These are phyloP conservation scores for Hortiboletus campestris DNA, from an alignment of 768 basidiomycete species.

Conservation along the genomic window DNA sequence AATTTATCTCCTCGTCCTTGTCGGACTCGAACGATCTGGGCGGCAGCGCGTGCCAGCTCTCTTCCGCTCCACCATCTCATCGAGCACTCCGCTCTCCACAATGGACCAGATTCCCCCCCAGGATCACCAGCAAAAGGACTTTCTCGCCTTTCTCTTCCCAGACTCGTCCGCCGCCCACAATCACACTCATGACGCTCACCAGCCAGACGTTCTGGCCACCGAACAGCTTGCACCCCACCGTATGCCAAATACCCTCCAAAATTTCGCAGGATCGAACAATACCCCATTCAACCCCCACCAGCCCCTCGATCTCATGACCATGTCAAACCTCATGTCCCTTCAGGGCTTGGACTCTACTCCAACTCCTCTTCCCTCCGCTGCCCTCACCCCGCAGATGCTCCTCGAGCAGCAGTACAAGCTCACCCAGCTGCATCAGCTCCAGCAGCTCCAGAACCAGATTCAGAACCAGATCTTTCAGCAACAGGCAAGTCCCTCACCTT, in stretches of 20 bases:
- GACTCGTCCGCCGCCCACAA: slow-evolving; percentile 27
- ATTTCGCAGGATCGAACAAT: slow-evolving; percentile 8
- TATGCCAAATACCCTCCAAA: neutral
- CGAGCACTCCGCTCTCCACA: neutral
- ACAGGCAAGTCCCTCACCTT: slow-evolving; percentile 53
- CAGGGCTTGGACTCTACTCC: slow-evolving; percentile 38
- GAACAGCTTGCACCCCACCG: slow-evolving; percentile 13
- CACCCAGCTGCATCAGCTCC: slow-evolving; percentile 72
- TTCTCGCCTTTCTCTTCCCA: slow-evolving; percentile 35
- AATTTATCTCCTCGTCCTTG: neutral
- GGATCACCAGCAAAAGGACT: slow-evolving; percentile 36
- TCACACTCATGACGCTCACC: slow-evolving; percentile 22
- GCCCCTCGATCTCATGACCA: slow-evolving; percentile 47
- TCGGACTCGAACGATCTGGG: too few relatives aligned
- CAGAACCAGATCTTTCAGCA: slow-evolving; percentile 89
- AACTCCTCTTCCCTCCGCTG: slow-evolving; percentile 15
- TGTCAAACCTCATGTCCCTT: slow-evolving; percentile 50
- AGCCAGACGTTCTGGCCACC: slow-evolving; percentile 8
- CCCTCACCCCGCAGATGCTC: slow-evolving; percentile 47
- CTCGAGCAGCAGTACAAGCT: slow-evolving; percentile 79
- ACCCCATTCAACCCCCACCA: neutral
- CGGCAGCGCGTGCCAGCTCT: too few relatives aligned
- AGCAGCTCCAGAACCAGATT: slow-evolving; percentile 79
- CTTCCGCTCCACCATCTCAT: neutral
- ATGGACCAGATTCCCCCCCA: neutral